Evolutionary conservation across 2,329 filamentous ascomycete species (phyloP), one percentile per base, ranked within the genome.

Genomic region (Hypomyces rosellus): DNA sequence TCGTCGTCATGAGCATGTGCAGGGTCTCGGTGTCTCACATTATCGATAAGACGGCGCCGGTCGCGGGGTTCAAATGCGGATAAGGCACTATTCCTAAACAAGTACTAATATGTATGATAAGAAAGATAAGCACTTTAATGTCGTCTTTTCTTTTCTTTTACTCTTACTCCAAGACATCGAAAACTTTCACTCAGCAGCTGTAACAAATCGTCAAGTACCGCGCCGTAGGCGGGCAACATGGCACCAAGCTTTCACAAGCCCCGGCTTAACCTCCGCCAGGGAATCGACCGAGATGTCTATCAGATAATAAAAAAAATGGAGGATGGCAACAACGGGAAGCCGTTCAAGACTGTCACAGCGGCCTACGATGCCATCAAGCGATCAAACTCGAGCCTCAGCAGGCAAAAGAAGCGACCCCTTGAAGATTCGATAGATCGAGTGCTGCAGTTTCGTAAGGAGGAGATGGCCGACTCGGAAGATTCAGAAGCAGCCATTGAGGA

Each of bases 371-470:
- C 80, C 52, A 89, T 97, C 54, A 88, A 90, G 59, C 73, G 75
- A 46, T 96, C 90, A 13, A 96, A 96, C 65, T 95, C 90, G 0
- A 90, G 86, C 58, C 70, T 97, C 18, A 89, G 88, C 55, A 77
- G 93, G 18, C 83, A 87, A 57, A 89, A 89, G 37, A 95, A 93
- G 67, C 85, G 84, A 54, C 75, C 86, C 0, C 71, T 97, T 1
- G 88, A 96, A 65, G 88, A 93, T 55, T 86, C 87, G 34, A 89
- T 97, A 55, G 89, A 95, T 54, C 77, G 89, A 7, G 89, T 91
- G 0, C 71, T 96, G 14, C 80, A 84, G 7, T 81, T 89, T 15
- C 74, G 92, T 5, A 85, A 84, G 56, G 81, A 88, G 57, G 78
- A 84, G 53, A 66, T 74, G 13, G 77, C 79, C 20, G 79, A 77